Evolutionary conservation across 306 rosid species (phyloP).

Genomic region (Hylodesmum podocarpum): DNA sequence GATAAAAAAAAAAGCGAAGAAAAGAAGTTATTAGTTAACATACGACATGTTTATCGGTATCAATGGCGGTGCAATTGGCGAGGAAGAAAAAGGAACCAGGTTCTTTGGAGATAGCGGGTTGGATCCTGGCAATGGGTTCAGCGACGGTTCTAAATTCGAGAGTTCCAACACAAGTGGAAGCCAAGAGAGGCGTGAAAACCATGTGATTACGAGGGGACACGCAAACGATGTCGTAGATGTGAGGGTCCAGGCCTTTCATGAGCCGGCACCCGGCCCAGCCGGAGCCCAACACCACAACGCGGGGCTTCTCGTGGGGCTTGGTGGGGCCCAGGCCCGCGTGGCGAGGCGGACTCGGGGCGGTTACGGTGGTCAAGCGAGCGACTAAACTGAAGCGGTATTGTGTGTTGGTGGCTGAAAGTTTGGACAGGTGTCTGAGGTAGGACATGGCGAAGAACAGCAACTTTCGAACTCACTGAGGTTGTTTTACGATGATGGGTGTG

Average conservation of each 20-base stretch:
- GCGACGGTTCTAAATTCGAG: constrained; percentile 92
- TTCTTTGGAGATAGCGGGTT: constrained; percentile 80
- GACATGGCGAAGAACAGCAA: constrained; percentile 41
- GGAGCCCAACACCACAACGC: constrained; percentile 86
- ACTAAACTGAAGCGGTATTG: constrained; percentile 1
- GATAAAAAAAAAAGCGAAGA: too few species aligned
- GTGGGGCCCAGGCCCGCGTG: constrained; percentile 57
- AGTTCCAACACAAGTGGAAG: constrained; percentile 97
- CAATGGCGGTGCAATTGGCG: constrained; percentile 61
- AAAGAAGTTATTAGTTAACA: neutral
- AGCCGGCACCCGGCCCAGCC: constrained; percentile 97
- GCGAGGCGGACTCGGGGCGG: neutral
- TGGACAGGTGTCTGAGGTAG: constrained; percentile 60
- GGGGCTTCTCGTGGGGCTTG: constrained; percentile 68
- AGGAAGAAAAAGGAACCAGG: constrained; percentile 94
- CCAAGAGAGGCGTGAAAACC: constrained; percentile 96
- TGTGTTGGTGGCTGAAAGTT: constrained; percentile 27
- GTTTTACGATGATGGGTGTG: neutral
- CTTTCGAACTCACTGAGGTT: too few species aligned
- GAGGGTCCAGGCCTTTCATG: constrained; percentile 77
- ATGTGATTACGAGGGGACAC: constrained; percentile 97
- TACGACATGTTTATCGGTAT: constrained; percentile 64
- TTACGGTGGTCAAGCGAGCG: constrained; percentile 44
- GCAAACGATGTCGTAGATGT: constrained; percentile 75
- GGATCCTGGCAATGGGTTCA: constrained; percentile 87